phyloP scores from a whole-genome alignment of 305 asterid species.

The Fraxinus greggii region DNA sequence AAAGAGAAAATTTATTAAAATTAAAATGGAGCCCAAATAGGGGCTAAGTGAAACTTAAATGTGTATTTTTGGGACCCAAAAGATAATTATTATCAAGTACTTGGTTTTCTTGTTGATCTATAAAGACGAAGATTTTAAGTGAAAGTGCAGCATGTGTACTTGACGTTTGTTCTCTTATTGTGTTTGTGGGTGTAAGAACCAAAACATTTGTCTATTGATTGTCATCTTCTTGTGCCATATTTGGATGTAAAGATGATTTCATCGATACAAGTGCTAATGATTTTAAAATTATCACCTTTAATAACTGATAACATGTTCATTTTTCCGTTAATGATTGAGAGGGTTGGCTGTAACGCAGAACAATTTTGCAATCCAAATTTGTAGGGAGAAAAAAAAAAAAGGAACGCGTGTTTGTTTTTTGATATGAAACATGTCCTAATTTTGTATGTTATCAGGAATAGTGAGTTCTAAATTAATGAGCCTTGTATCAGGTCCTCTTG shows the following conservation, averaged over 20 bases:
- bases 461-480: conserved; percentile 1
- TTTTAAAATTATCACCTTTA: background rate
- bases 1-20: no score
- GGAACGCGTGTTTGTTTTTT: background rate
- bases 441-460: conserved; percentile 1
- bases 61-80: background rate
- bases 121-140: background rate
- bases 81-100: background rate
- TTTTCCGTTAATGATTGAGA: background rate
- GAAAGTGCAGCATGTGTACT: background rate
- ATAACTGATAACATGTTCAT: background rate
- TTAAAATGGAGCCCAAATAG: background rate
- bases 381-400: background rate
- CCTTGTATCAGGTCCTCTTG: background rate
- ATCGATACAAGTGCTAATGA: background rate
- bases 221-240: background rate
- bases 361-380: background rate
- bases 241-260: background rate
- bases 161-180: background rate
- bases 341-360: background rate
- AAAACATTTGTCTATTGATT: background rate
- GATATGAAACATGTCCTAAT: background rate
- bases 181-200: background rate
- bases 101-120: background rate
- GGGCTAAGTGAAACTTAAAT: background rate